Evolutionary conservation across 768 basidiomycete genomes (phyloP), one percentile per base, ranked within the genome.

Genomic region (Pisolithus tinctorius): DNA sequence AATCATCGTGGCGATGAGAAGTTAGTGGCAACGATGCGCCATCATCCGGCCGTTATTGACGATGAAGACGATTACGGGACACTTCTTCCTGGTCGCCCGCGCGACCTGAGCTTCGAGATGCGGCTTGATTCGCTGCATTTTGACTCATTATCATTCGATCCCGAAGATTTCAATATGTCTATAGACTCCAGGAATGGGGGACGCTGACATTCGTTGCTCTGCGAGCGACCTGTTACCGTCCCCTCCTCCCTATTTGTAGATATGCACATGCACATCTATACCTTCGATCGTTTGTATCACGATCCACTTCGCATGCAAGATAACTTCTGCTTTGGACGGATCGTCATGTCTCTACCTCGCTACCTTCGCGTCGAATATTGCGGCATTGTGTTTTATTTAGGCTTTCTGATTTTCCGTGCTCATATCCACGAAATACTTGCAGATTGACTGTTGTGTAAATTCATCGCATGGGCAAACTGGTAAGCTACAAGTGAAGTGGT

Each of bases 121-220:
- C 71, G 68, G 36, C 78, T 88, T 13, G 82, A 86, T 60, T 86
- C 86, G 30, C 70, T 88, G 49, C 83, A 85, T 61, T 88, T 88
- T 61, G 86, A 88, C 56, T 72, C 77, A 1, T 57, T 88, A 42
- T 84, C 82, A 48, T 84, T 88, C 50, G 83, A 88, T 61, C 73
- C 75, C 25, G 78, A 82, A 55, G 73, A 71, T 38, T 83, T 85
- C 62, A 54, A 64, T 48, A 36, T 68, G 29, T 48, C 56, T 39
- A 57, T 55, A 66, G 58, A 64, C 37, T 20, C 20, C 20, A 52
- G 51, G 9, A 47, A 48, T 45, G 5, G 44, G 20, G 29, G 43
- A 17, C 50, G 55, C 50, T 66, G 48, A 64, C 47, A 9, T 40
- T 17, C 34, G 45, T 39, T 40, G 27, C 7, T 27, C n/a, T 10